A percentile compares a stretch with the other conserved stretches of the same genome.
Conservation (phyloP, 2,329 filamentous ascomycete species). For the Monilinia laxa region DNA sequence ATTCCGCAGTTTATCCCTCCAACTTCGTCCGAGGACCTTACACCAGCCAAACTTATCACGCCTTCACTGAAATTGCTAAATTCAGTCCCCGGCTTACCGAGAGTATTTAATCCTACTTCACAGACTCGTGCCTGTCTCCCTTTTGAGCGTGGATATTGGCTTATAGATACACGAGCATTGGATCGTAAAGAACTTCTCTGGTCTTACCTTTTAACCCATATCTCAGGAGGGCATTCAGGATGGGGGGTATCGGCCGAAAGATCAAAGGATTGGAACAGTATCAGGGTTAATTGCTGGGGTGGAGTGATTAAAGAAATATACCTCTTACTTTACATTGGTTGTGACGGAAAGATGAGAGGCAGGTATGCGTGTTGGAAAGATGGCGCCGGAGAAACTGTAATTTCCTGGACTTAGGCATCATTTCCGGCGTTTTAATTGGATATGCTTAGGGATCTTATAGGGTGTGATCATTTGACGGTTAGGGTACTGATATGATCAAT, state of each 20-base stretch:
- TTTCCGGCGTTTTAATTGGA: not conserved
- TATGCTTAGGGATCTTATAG: not conserved
- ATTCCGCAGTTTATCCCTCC: slow-evolving; percentile 57
- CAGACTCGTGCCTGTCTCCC: slow-evolving; percentile 51
- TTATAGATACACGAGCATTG: slow-evolving; percentile 60
- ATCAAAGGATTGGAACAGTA: slow-evolving; percentile 42
- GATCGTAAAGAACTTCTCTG: slow-evolving; percentile 56
- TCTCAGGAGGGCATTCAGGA: slow-evolving; percentile 59
- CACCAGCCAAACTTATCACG: slow-evolving; percentile 56
- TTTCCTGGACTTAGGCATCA: not conserved
- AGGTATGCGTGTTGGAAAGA: slow-evolving; percentile 66
- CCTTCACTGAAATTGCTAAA: slow-evolving; percentile 51
- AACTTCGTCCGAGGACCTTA: slow-evolving; percentile 48
- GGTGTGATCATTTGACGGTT: not conserved
- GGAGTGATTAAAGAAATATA: slow-evolving; percentile 71
- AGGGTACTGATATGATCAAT: not conserved
- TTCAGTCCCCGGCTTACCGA: slow-evolving; percentile 49
- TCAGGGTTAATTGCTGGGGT: slow-evolving; percentile 79
- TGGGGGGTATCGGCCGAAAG: slow-evolving; percentile 65
- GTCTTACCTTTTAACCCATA: slow-evolving; percentile 59
- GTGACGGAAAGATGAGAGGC: slow-evolving; percentile 58
- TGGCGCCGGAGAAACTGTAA: slow-evolving; percentile 50
- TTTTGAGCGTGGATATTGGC: slow-evolving; percentile 79
- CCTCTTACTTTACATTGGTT: slow-evolving; percentile 71
- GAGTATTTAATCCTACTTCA: slow-evolving; percentile 53